Evolutionary conservation across 495 filamentous ascomycete species (phyloP).

Genomic region (Aspergillus campestris): DNA sequence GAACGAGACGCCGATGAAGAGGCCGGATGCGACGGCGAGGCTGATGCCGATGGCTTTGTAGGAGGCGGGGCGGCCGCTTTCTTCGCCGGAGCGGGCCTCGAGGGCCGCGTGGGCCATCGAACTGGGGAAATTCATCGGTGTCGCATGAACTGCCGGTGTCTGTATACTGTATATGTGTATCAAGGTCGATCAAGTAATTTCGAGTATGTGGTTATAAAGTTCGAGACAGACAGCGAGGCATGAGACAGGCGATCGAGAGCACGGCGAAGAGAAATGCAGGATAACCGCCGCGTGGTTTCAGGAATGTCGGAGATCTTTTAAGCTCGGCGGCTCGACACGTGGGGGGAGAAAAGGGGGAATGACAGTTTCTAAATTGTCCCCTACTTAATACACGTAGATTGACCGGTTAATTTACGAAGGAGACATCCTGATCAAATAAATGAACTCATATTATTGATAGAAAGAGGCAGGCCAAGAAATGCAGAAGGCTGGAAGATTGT

Average conservation of each 20-base stretch:
- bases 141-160: background rate
- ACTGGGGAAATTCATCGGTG: slow-evolving; percentile 40
- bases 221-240: background rate
- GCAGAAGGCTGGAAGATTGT: too few relatives aligned
- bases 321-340: too few relatives aligned
- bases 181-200: background rate
- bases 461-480: slow-evolving; percentile 3
- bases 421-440: background rate
- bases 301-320: too few relatives aligned
- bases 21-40: slow-evolving; percentile 77
- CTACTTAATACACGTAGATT: too few relatives aligned
- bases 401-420: too few relatives aligned
- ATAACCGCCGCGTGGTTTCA: too few relatives aligned
- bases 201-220: background rate
- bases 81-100: slow-evolving; percentile 38
- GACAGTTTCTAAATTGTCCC: too few relatives aligned
- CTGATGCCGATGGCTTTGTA: slow-evolving; percentile 88
- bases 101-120: slow-evolving; percentile 14
- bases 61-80: slow-evolving; percentile 40
- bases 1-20: slow-evolving; percentile 94
- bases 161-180: slow-evolving; percentile 2
- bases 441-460: slow-evolving; percentile 13
- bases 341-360: too few relatives aligned
- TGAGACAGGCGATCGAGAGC: background rate
- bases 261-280: too few relatives aligned